These are phyloP conservation scores for Eremochloa ophiuroides DNA, from an alignment of 176 grass and related monocot genomes.

Conservation along the genomic window DNA sequence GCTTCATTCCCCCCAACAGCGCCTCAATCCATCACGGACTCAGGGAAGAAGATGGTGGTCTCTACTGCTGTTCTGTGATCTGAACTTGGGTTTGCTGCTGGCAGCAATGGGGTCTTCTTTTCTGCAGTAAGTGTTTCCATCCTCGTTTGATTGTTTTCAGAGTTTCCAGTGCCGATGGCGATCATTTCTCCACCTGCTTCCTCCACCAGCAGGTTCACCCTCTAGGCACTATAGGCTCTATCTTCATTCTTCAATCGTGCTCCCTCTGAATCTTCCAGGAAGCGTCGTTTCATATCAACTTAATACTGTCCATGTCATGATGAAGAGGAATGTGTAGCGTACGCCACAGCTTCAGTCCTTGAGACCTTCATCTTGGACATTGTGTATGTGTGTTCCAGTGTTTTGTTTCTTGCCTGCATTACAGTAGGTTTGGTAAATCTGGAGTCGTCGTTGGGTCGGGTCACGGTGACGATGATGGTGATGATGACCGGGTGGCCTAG, in stretches of 20 bases:
- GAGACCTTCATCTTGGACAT: neutral
- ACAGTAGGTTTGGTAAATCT: neutral
- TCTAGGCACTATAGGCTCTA: no score
- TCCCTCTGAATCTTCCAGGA: neutral
- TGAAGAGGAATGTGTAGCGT: neutral
- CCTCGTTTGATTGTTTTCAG: neutral
- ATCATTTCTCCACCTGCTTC: neutral
- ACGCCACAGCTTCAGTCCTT: neutral
- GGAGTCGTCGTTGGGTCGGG: neutral
- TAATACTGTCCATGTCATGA: neutral
- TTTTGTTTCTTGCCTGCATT: no score
- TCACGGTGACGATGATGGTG: neutral
- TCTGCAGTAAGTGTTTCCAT: neutral
- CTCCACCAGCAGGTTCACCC: no score
- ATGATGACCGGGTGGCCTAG: neutral
- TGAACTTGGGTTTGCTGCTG: neutral
- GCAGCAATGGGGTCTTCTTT: neutral
- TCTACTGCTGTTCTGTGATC: neutral
- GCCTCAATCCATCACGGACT: neutral
- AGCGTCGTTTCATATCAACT: neutral
- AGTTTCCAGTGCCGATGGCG: neutral
- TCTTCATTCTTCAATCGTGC: no score
- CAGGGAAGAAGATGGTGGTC: neutral
- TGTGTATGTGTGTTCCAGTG: no score
- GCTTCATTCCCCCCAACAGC: slow-evolving; percentile 95